Percentiles rank a stretch among this genome's conserved stretches.
phyloP scores from a whole-genome alignment of 192 early-diverging fungal genomes.

The Pilobolus umbonatus region DNA sequence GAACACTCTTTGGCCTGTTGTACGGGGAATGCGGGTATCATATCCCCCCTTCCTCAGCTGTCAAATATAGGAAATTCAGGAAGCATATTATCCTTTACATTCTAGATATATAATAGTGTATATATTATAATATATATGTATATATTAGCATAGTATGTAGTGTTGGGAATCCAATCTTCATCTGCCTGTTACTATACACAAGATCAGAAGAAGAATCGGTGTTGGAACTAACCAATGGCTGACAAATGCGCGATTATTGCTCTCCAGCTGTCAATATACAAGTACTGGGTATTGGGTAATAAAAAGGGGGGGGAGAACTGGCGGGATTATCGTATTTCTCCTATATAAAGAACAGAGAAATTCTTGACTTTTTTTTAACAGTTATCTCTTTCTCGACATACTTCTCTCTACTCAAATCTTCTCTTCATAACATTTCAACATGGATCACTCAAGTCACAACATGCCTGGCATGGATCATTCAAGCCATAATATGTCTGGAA shows the following conservation, averaged over 20 bases:
- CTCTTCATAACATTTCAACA: background rate
- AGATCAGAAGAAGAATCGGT: background rate
- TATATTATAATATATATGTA: too few species aligned
- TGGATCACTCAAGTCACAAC: conserved; percentile 8
- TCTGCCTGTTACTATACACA: too few species aligned
- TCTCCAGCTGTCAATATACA: conserved; percentile 12
- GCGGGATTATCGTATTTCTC: background rate
- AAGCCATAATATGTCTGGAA: background rate
- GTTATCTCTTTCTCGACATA: background rate
- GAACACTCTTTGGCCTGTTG: too few species aligned
- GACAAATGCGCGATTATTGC: conserved; percentile 17
- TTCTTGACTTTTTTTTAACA: background rate
- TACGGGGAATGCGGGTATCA: too few species aligned
- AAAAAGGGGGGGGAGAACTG: background rate
- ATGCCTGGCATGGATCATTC: background rate
- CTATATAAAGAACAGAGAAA: background rate
- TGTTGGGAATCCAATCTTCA: too few species aligned
- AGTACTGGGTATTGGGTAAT: too few species aligned
- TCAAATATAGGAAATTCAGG: too few species aligned
- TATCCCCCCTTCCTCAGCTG: too few species aligned
- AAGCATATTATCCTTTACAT: too few species aligned
- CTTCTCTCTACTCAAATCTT: background rate
- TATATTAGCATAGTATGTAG: too few species aligned
- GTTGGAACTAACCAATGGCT: background rate
- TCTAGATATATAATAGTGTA: too few species aligned